A percentile compares a stretch with the other conserved stretches of the same genome.
Evolutionary conservation across 768 basidiomycete species (phyloP).

Genomic region (Harrya chromipes): DNA sequence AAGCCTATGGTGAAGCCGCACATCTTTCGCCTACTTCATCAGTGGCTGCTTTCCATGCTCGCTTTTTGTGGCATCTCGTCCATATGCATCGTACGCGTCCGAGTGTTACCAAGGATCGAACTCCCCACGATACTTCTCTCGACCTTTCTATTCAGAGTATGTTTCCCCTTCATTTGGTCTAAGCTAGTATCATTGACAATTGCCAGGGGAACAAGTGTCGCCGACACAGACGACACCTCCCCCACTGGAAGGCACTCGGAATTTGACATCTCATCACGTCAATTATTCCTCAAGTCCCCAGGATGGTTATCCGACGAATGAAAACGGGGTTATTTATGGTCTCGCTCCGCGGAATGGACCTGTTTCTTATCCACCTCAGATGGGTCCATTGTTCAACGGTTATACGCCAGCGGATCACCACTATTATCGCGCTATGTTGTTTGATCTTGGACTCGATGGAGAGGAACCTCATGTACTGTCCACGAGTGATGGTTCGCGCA

Average conservation of each 20-base stretch:
- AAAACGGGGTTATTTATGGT: conserved; percentile 13
- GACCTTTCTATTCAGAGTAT: conserved; percentile 59
- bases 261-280: conserved; percentile 7
- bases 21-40: conserved; percentile 56
- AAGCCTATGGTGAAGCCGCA: conserved; percentile 75
- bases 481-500: conserved; percentile 25
- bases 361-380: conserved; percentile 26
- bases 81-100: conserved; percentile 55
- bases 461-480: conserved; percentile 26
- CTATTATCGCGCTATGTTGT: conserved; percentile 74
- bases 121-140: conserved; percentile 43
- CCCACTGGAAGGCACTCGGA: conserved; percentile 16
- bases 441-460: conserved; percentile 66
- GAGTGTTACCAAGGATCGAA: conserved; percentile 35
- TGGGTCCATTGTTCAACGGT: conserved; percentile 28
- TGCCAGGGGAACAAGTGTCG: conserved; percentile 19
- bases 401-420: conserved; percentile 53
- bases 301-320: conserved; percentile 19
- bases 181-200: conserved; percentile 6
- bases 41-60: conserved; percentile 72
- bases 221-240: conserved; percentile 25
- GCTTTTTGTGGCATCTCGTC: conserved; percentile 72
- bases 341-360: conserved; percentile 12
- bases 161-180: conserved; percentile 1
- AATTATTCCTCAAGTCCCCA: conserved; percentile 17